Conservation (phyloP, 2,329 filamentous ascomycete genomes). For the Venturia asperata region DNA sequence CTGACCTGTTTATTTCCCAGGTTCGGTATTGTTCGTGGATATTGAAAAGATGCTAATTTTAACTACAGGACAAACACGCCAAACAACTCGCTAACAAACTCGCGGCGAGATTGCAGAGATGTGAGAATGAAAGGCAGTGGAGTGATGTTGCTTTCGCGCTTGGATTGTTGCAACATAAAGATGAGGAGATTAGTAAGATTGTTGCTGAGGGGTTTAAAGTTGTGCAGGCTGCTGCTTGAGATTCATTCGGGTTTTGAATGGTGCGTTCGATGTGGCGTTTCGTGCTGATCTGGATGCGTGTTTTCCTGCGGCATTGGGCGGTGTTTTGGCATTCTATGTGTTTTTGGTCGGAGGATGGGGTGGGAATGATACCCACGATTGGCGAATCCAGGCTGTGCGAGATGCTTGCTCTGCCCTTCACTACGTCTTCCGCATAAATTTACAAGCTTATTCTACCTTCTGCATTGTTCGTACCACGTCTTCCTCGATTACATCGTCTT, state of each 20-base stretch:
- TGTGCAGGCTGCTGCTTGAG: constrained; percentile 30
- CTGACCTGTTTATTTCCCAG: neutral
- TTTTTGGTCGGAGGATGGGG: neutral
- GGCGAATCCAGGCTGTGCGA: too few species aligned
- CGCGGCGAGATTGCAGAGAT: constrained; percentile 74
- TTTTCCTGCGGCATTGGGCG: too few species aligned
- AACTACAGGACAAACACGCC: constrained; percentile 83
- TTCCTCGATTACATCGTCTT: neutral
- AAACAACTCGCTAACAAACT: constrained; percentile 90
- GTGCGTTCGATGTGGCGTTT: neutral
- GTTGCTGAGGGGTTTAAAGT: constrained; percentile 65
- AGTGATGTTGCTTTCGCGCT: constrained; percentile 93
- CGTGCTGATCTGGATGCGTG: neutral
- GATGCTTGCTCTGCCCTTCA: too few species aligned
- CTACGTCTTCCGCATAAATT: constrained; percentile 3
- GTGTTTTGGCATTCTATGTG: neutral
- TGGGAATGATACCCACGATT: neutral
- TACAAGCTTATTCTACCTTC: neutral
- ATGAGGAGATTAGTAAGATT: constrained; percentile 76
- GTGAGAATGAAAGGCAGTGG: constrained; percentile 92
- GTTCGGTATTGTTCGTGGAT: too few species aligned
- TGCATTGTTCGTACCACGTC: neutral
- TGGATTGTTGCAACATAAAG: constrained; percentile 84
- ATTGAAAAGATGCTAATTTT: constrained; percentile 21
- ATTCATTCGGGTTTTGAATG: too few species aligned